A percentile compares a stretch with the other conserved stretches of the same genome.
Conservation (phyloP, 2,329 filamentous ascomycete genomes). For the Pseudocercospora ulei region DNA sequence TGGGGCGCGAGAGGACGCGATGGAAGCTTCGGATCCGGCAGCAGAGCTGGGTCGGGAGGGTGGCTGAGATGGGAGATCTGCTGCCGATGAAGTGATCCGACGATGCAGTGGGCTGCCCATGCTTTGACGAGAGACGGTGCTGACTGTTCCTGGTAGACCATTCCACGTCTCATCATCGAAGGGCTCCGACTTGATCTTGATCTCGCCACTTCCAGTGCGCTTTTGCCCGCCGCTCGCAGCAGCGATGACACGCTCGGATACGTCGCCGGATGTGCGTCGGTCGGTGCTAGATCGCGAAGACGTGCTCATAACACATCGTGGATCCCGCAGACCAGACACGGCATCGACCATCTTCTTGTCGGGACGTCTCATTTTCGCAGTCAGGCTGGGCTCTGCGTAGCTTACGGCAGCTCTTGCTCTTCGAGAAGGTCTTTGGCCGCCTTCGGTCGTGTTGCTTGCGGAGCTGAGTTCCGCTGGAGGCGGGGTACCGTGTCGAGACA, state of each 20-base stretch:
- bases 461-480: constrained; percentile 36
- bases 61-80: constrained; percentile 9
- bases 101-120: constrained; percentile 14
- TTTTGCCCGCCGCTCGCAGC: constrained; percentile 4
- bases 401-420: constrained; percentile 42
- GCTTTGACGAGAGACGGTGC: constrained; percentile 9
- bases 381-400: constrained; percentile 44
- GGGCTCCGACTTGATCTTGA: constrained; percentile 29
- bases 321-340: constrained; percentile 32
- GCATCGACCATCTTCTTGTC: constrained; percentile 42
- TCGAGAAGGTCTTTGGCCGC: constrained; percentile 37
- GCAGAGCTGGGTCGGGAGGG: constrained; percentile 9
- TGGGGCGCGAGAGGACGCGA: constrained; percentile 5
- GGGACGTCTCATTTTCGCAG: constrained; percentile 44
- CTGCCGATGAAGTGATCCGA: constrained; percentile 5
- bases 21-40: constrained; percentile 5
- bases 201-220: constrained; percentile 13
- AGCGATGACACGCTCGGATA: neutral
- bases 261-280: constrained; percentile 4
- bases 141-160: constrained; percentile 7
- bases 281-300: constrained; percentile 9
- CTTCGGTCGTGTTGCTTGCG: constrained; percentile 30
- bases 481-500: constrained; percentile 35
- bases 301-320: constrained; percentile 27
- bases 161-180: constrained; percentile 24